A percentile compares a stretch with the other conserved stretches of the same genome.
Conservation (phyloP, 2,329 filamentous ascomycete species). For the Verticillium longisporum region DNA sequence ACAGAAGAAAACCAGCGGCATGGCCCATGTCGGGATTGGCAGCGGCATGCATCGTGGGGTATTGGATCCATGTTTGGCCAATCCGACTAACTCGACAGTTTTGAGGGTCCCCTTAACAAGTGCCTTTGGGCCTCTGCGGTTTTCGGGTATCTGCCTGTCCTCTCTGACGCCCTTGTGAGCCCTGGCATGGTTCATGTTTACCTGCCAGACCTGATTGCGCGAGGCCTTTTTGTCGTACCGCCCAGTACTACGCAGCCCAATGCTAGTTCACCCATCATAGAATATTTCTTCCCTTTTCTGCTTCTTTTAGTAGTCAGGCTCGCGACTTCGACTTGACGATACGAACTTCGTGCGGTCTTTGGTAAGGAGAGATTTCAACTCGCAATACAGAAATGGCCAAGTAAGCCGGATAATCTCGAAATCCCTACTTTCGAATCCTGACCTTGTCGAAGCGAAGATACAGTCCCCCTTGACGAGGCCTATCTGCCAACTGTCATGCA, state of each 20-base stretch:
- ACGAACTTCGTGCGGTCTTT: background rate
- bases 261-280: background rate
- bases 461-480: slow-evolving; percentile 47
- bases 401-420: slow-evolving; percentile 4
- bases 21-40: slow-evolving; percentile 20
- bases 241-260: background rate
- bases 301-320: background rate
- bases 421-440: slow-evolving; percentile 11
- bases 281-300: background rate
- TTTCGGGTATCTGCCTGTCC: slow-evolving; percentile 19
- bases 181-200: slow-evolving; percentile 5
- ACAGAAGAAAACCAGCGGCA: background rate
- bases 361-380: background rate
- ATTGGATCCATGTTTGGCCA: slow-evolving; percentile 18
- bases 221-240: background rate
- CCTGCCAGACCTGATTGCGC: background rate
- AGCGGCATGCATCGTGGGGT: slow-evolving; percentile 24
- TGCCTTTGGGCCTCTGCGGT: slow-evolving; percentile 11
- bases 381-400: slow-evolving; percentile 5
- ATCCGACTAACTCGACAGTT: slow-evolving; percentile 19
- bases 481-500: slow-evolving; percentile 53
- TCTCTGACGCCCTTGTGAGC: slow-evolving; percentile 5
- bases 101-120: slow-evolving; percentile 17
- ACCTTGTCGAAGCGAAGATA: slow-evolving; percentile 35
- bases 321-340: background rate